Percentiles rank a stretch among this genome's conserved stretches.
These are phyloP conservation scores for Populus simonii DNA, from an alignment of 345 rosid species.

Conservation along the genomic window DNA sequence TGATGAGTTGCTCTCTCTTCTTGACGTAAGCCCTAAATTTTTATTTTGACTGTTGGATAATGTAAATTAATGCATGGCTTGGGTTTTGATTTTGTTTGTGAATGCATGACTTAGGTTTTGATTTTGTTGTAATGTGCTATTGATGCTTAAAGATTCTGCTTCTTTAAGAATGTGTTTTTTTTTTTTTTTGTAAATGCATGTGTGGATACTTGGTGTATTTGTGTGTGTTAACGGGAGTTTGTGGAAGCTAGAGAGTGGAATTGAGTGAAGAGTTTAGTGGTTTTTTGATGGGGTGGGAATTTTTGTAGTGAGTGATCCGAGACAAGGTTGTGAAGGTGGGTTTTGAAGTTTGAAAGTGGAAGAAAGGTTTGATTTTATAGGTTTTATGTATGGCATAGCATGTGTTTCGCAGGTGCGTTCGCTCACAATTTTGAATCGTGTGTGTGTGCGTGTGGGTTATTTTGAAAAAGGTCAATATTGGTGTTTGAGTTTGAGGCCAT, in stretches of 20 bases:
- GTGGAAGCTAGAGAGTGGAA: background rate
- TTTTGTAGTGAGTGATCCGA: background rate
- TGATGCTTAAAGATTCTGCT: background rate
- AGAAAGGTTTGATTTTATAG: background rate
- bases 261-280: background rate
- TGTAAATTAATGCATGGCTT: background rate
- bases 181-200: background rate
- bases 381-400: background rate
- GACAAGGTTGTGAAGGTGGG: background rate
- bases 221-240: background rate
- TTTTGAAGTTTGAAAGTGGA: background rate
- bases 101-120: background rate
- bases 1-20: conserved; percentile 75
- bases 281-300: background rate
- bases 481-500: background rate
- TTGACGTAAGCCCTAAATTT: conserved; percentile 52
- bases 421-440: background rate
- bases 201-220: background rate
- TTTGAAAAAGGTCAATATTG: background rate
- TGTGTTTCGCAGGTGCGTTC: background rate
- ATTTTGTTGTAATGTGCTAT: background rate
- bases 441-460: background rate
- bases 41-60: no score
- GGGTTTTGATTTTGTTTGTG: background rate
- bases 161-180: background rate